Evolutionary conservation across 1,284 basidiomycete genomes (phyloP).

Genomic region (Tilletia indica): DNA sequence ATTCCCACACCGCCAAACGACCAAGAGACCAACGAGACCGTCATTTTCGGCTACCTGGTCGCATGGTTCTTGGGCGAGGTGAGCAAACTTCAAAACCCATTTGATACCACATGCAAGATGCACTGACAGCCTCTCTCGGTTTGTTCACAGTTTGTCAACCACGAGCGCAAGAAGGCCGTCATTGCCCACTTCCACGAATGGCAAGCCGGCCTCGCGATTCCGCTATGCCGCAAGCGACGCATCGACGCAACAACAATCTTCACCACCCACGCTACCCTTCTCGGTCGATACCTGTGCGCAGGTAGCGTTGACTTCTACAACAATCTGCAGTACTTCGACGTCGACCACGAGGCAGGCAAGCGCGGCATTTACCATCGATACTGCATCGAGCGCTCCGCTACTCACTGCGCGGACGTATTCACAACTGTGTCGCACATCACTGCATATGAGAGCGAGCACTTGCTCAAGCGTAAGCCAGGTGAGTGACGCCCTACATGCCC

Average conservation of each 20-base stretch:
- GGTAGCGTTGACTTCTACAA: slow-evolving; percentile 99
- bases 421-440: slow-evolving; percentile 92
- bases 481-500: neutral
- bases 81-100: slow-evolving; percentile 44
- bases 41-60: slow-evolving; percentile 95
- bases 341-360: slow-evolving; percentile 97
- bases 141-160: slow-evolving; percentile 69
- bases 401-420: slow-evolving; percentile 95
- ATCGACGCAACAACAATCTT: slow-evolving; percentile 93
- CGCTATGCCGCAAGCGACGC: slow-evolving; percentile 90
- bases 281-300: slow-evolving; percentile 95
- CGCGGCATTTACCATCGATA: slow-evolving; percentile 87
- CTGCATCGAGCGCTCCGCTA: slow-evolving; percentile 90
- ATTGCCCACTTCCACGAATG: slow-evolving; percentile 99
- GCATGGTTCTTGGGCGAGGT: slow-evolving; percentile 99
- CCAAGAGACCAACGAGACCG: slow-evolving; percentile 97
- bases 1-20: slow-evolving; percentile 94
- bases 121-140: slow-evolving; percentile 15
- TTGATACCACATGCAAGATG: too few relatives aligned
- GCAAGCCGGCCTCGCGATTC: slow-evolving; percentile 96
- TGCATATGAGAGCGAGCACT: slow-evolving; percentile 91
- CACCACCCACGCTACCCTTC: slow-evolving; percentile 96
- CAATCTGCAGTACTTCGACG: slow-evolving; percentile 98
- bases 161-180: slow-evolving; percentile 77
- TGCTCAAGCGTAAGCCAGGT: slow-evolving; percentile 83